Conservation (phyloP, 1,284 basidiomycete genomes). For the Porodaedalea pini region DNA sequence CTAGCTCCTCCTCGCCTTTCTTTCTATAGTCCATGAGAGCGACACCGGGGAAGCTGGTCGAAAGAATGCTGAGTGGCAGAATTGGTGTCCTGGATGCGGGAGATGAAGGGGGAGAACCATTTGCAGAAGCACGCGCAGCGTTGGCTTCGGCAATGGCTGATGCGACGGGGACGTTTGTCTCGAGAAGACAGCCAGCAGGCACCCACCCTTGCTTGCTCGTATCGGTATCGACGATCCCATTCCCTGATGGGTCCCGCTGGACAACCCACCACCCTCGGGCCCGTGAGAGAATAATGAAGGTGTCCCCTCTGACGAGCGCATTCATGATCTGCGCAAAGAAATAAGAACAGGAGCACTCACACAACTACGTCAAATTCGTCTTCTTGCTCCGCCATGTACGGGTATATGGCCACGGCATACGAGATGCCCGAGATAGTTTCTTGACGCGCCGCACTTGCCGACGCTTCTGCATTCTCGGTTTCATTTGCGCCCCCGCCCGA, state of each 20-base stretch:
- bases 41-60: slow-evolving; percentile 51
- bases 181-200: slow-evolving; percentile 89
- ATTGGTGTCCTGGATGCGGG: slow-evolving; percentile 33
- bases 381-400: slow-evolving; percentile 93
- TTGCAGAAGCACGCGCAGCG: slow-evolving; percentile 34
- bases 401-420: slow-evolving; percentile 89
- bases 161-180: slow-evolving; percentile 80
- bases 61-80: slow-evolving; percentile 46
- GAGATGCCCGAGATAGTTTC: slow-evolving; percentile 65
- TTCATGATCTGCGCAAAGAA: slow-evolving; percentile 1
- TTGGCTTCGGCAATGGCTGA: slow-evolving; percentile 76
- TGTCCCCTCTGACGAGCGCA: slow-evolving; percentile 62
- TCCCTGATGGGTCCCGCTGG: slow-evolving; percentile 86
- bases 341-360: slow-evolving; percentile 47
- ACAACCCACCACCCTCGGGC: slow-evolving; percentile 99
- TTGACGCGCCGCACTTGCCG: slow-evolving; percentile 35
- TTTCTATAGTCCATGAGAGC: slow-evolving; percentile 57
- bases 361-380: slow-evolving; percentile 98
- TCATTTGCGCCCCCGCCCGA: slow-evolving; percentile 26
- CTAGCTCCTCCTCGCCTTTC: slow-evolving; percentile 47
- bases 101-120: slow-evolving; percentile 17
- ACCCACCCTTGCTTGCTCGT: slow-evolving; percentile 82
- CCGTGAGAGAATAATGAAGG: slow-evolving; percentile 90
- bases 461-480: slow-evolving; percentile 32
- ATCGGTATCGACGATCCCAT: slow-evolving; percentile 76